A percentile compares a stretch with the other conserved stretches of the same genome.
These are phyloP conservation scores for Oleoguttula mirabilis DNA, from an alignment of 495 filamentous ascomycete species.

Conservation along the genomic window DNA sequence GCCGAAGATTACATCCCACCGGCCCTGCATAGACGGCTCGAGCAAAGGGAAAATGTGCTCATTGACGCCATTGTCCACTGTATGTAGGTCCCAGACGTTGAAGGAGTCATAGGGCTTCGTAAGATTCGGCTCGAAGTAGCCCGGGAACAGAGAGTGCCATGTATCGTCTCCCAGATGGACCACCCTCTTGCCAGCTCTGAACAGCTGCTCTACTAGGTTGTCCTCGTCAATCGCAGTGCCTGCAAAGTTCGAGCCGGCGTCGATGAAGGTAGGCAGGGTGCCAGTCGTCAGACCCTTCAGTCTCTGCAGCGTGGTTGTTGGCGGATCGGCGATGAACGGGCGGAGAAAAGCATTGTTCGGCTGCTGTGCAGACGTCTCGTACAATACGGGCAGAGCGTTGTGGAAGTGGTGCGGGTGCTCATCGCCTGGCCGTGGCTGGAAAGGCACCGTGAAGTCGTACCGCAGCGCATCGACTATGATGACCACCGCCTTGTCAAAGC, in stretches of 20 bases:
- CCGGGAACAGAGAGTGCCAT: conserved; percentile 85
- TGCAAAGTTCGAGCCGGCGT: conserved; percentile 87
- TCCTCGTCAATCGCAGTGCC: conserved; percentile 97
- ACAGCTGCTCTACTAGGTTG: conserved; percentile 77
- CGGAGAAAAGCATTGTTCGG: conserved; percentile 78
- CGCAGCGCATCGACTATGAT: conserved; percentile 88
- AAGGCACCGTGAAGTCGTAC: conserved; percentile 92
- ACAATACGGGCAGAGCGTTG: conserved; percentile 72
- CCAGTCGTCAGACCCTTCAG: conserved; percentile 92
- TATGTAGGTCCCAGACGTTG: conserved; percentile 96
- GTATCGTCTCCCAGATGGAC: conserved; percentile 95
- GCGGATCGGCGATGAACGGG: conserved; percentile 95
- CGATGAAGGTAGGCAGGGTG: conserved; percentile 87
- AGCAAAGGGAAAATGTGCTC: conserved; percentile 83
- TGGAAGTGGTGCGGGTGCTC: conserved; percentile 60
- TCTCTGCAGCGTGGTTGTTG: conserved; percentile 82
- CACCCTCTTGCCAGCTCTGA: conserved; percentile 64
- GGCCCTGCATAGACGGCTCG: conserved; percentile 42
- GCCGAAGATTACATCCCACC: conserved; percentile 88
- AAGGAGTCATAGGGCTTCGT: conserved; percentile 87
- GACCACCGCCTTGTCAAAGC: conserved; percentile 81
- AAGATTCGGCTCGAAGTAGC: conserved; percentile 74
- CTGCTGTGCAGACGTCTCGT: conserved; percentile 59
- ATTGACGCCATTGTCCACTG: conserved; percentile 90
- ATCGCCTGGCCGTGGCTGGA: conserved; percentile 38